Percentiles rank a stretch among this genome's conserved stretches.
Conservation (phyloP, 2,329 filamentous ascomycete species). For the Paraphaeosphaeria sporulosa region DNA sequence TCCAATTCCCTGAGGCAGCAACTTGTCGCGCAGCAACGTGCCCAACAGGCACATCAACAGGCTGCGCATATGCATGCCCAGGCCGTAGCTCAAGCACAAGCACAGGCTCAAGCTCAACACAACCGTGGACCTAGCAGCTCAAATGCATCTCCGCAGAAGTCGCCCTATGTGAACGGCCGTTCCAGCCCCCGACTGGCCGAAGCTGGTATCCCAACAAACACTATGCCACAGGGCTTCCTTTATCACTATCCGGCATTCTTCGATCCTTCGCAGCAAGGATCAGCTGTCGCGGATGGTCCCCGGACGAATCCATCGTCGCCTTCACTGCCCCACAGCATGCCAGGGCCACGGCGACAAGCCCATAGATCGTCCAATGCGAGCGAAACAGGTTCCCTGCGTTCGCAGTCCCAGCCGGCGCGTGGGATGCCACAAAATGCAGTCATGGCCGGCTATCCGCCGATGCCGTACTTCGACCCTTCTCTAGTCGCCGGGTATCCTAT, state of each 20-base stretch:
- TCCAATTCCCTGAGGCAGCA: conserved; percentile 47
- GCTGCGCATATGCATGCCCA: conserved; percentile 48
- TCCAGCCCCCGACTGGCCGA: conserved; percentile 44
- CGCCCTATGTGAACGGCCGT: conserved; percentile 39
- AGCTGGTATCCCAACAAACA: conserved; percentile 36
- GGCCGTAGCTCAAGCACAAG: conserved; percentile 47
- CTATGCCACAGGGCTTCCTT: conserved; percentile 51
- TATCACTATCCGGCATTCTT: conserved; percentile 57
- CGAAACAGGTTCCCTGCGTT: conserved; percentile 53
- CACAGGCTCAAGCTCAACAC: conserved; percentile 39
- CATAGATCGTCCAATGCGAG: conserved; percentile 56
- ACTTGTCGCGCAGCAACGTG: conserved; percentile 46
- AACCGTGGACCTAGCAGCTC: conserved; percentile 41
- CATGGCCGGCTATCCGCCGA: conserved; percentile 49
- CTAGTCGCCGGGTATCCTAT: conserved; percentile 44
- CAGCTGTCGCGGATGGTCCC: conserved; percentile 52
- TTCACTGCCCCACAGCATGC: conserved; percentile 53
- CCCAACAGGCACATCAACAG: conserved; percentile 49
- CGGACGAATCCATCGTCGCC: conserved; percentile 59
- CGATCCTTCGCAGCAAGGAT: conserved; percentile 49
- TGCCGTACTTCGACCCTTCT: conserved; percentile 44
- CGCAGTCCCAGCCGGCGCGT: conserved; percentile 60
- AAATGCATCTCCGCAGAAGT: conserved; percentile 52
- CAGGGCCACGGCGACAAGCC: conserved; percentile 51
- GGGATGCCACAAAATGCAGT: conserved; percentile 50